Evolutionary conservation across 306 rosid genomes (phyloP).

Genomic region (Oemleria cerasiformis): DNA sequence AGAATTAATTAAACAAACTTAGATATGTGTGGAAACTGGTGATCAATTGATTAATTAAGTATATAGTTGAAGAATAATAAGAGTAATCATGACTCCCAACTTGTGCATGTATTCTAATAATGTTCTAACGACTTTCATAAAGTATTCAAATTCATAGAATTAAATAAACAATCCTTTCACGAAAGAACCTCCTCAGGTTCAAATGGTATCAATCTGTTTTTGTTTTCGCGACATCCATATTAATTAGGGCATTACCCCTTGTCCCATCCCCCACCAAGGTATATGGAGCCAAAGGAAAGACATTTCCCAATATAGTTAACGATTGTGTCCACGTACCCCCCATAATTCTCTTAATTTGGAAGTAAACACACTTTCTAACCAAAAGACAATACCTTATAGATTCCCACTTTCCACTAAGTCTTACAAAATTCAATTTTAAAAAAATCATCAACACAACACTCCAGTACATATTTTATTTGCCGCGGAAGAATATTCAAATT

Average conservation of each 20-base stretch:
- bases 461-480: no score
- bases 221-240: not conserved
- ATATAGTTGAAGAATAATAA: no score
- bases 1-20: no score
- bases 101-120: not conserved
- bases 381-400: not conserved
- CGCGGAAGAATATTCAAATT: no score
- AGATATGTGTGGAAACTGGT: no score
- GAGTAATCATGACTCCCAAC: not conserved
- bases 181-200: constrained; percentile 7
- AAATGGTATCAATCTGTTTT: not conserved
- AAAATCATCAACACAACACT: no score
- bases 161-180: not conserved
- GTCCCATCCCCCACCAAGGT: not conserved
- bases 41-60: no score
- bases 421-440: no score
- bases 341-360: constrained; percentile 25
- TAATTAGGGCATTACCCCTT: not conserved
- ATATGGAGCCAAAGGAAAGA: not conserved
- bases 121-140: constrained; percentile 6
- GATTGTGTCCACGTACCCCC: constrained; percentile 18
- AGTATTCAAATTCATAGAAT: not conserved
- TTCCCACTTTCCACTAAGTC: no score
- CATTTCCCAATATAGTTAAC: constrained; percentile 35
- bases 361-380: constrained; percentile 17